Evolutionary conservation across 1,284 basidiomycete genomes (phyloP), one percentile per base, ranked within the genome.

Genomic region (Pisolithus thermaeus): DNA sequence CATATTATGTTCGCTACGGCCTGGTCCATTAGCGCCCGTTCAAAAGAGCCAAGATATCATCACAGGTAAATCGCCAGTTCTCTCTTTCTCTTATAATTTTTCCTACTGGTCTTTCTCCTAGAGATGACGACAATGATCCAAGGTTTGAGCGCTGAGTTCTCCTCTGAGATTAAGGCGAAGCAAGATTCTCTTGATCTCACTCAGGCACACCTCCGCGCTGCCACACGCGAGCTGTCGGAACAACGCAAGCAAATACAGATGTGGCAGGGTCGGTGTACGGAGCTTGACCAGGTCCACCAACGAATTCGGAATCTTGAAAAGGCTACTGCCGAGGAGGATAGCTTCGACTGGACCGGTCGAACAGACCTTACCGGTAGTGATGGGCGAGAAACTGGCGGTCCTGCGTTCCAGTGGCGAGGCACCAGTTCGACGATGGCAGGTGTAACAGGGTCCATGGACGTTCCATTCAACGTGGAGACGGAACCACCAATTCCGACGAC

Each of bases 21-120:
- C 82, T 0, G 84, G 83, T 3, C 82, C 87, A 36, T 78, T 84
- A 11, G 76, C 76, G 11, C 91, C 90, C 0, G 79, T 90, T 38
- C 87, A 92, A 67, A 90, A 94, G 64, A 93, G 90, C 58, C 84
- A 92, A 57, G 92, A 97, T 64, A 88, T 98, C 16, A 82, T 95
- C 55, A 78, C 87, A 60, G 90, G 92, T 90, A 61, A 56, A 75
- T 59, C 30, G 11, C 2, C 3, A 30, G 32, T 12, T 7, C 22
- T n/a, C 28, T 45, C n/a, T 11, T 18, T 28, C 5, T 8, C 27
- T 44, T 39, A 20, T 18, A 44, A 22, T 14, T 12, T 46, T 44
- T 51, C 30, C 54, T 32, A 50, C 56, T 59, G 46, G 55, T 16
- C 40, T 11, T 27, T 47, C 39, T 36, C 1, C 9, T 58, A 91